A percentile compares a stretch with the other conserved stretches of the same genome.
Evolutionary conservation across 2,329 filamentous ascomycete species (phyloP).

Genomic region (Microdochium trichocladiopsis): DNA sequence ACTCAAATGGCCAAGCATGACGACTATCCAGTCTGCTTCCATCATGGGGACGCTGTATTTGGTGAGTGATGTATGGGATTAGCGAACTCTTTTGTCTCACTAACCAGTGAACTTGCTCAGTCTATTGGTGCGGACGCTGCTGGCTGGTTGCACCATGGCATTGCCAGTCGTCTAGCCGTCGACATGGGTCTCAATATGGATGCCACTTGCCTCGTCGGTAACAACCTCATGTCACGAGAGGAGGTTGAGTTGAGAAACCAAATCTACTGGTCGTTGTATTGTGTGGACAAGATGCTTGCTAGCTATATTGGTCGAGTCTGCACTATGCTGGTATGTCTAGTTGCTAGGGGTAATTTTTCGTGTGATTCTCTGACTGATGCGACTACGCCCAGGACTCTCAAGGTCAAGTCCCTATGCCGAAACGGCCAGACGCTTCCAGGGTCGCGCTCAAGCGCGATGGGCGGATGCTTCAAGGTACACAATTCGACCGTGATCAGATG

Average conservation of each 20-base stretch:
- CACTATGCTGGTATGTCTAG: slow-evolving; percentile 22
- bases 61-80: slow-evolving; percentile 1
- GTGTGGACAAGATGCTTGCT: slow-evolving; percentile 23
- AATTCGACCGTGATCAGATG: not conserved
- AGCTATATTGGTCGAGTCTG: slow-evolving; percentile 27
- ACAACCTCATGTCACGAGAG: slow-evolving; percentile 12
- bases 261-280: slow-evolving; percentile 28
- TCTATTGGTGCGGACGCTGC: slow-evolving; percentile 24
- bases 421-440: slow-evolving; percentile 3
- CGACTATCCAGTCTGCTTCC: slow-evolving; percentile 25
- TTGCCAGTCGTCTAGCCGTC: slow-evolving; percentile 24
- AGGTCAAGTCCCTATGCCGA: slow-evolving; percentile 19
- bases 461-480: slow-evolving; percentile 4
- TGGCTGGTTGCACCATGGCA: slow-evolving; percentile 27
- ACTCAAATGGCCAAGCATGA: slow-evolving; percentile 21
- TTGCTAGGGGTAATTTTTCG: not conserved
- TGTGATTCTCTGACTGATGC: not conserved
- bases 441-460: slow-evolving; percentile 2
- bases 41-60: slow-evolving; percentile 22
- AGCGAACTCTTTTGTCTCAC: no score
- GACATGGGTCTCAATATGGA: slow-evolving; percentile 30
- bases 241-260: slow-evolving; percentile 23
- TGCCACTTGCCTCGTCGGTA: slow-evolving; percentile 14
- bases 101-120: no score
- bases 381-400: slow-evolving; percentile 15